These are phyloP conservation scores for Colletotrichum sp. DNA, from an alignment of 2,329 filamentous ascomycete species.

Conservation along the genomic window DNA sequence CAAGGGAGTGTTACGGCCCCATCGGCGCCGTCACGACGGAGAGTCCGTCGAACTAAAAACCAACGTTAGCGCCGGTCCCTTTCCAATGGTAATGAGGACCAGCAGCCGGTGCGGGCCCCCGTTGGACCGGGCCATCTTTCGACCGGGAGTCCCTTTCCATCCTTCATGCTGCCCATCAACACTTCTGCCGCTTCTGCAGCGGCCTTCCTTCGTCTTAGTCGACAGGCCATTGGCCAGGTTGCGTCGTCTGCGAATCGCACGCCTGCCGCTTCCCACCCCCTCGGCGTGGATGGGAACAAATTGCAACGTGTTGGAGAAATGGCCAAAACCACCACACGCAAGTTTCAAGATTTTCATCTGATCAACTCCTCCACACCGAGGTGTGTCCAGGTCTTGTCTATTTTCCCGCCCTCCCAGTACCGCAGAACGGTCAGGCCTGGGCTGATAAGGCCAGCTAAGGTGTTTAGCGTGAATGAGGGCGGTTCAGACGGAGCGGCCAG, in stretches of 20 bases:
- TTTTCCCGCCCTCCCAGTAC: neutral
- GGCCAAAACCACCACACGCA: neutral
- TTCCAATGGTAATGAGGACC: neutral
- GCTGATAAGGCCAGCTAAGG: neutral
- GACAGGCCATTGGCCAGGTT: neutral
- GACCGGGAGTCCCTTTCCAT: neutral
- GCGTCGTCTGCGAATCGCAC: neutral
- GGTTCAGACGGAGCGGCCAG: constrained; percentile 17
- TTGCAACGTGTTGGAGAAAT: neutral
- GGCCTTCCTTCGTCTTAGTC: neutral
- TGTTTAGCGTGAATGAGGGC: neutral
- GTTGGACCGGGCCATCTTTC: neutral
- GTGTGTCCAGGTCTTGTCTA: neutral
- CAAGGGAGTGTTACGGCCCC: neutral
- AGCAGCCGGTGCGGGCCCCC: neutral
- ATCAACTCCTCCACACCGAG: neutral
- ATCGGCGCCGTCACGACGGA: neutral
- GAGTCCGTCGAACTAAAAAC: constrained; percentile 1
- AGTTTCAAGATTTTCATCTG: constrained; percentile 17
- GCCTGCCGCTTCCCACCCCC: constrained; percentile 1
- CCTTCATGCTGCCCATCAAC: neutral
- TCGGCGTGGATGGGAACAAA: neutral
- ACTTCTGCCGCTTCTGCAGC: neutral
- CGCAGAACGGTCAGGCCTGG: neutral
- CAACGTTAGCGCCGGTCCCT: constrained; percentile 1